Base-by-base conservation (phyloP, 108 stramenopile genomes). In the Pelagomonas calceolata region DNA sequence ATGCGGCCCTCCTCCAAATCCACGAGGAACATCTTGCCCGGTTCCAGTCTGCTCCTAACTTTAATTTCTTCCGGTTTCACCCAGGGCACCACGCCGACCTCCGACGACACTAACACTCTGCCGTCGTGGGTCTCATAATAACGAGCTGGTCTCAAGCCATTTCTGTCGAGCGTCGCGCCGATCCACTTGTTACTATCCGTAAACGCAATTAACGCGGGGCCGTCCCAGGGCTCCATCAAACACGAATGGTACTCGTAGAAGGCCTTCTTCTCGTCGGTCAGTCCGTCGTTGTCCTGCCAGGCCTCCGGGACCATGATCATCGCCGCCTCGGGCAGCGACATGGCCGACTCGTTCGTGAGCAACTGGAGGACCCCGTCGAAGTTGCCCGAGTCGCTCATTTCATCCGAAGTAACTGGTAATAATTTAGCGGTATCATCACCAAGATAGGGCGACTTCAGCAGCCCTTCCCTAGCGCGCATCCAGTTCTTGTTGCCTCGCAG, bases 161-260 rank as follows among this genome's bases (percentile, higher is more conserved):
- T 95, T 63, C 95, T 85, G 82, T 95, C 95, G 71, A 95, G 71
- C 21, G 92, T 93, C 33, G 95, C 95, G 75, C 93, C 95, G 77
- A 93, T 90, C 80, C 91, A 93, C 34, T 90, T 79, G 34, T 91
- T 91, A 3, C 21, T 26, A 80, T 98, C 95, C 16, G 97, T 96
- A 74, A 98, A 98, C 71, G 95, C 95, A 71, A 98, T 94, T 93
- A 95, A 94, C 73, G 97, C 97, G 35, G 97, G 97, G 66, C 97
- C 97, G 80, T 98, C 97, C 97, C 97, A 98, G 32, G 97, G 97
- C 86, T 98, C 97, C 97, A 95, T 96, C 70, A 95, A 80, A 76
- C 90, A 91, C 14, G 91, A 92, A 77, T 98, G 94, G 87, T 95
- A 98, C 80, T 98, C 94, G 81, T 96, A 98, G 75, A 96, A 98